Percentiles rank a stretch among this genome's conserved stretches.
Conservation (phyloP, 768 basidiomycete species). For the Phaeolepiota aurea region DNA sequence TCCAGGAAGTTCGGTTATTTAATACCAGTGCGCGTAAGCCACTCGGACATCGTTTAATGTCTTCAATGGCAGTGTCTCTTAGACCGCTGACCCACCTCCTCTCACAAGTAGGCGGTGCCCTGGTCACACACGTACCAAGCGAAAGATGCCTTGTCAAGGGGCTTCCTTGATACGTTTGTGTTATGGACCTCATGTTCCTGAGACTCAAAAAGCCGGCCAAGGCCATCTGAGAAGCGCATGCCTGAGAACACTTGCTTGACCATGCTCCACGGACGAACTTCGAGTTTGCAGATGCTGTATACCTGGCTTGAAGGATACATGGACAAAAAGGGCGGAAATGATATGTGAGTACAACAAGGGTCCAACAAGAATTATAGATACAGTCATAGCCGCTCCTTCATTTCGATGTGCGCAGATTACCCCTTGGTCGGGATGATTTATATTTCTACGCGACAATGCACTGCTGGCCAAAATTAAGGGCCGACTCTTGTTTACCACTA, state of each 20-base stretch:
- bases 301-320: too few species aligned
- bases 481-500: constrained; percentile 18
- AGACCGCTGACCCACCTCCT: neutral
- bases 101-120: neutral
- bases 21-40: too few species aligned
- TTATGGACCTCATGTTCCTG: neutral
- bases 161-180: neutral
- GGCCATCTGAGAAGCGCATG: neutral
- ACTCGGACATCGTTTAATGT: too few species aligned
- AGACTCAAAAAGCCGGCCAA: neutral
- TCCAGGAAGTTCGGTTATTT: too few species aligned
- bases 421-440: neutral
- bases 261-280: neutral
- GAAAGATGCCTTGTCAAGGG: neutral
- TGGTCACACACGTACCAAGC: neutral
- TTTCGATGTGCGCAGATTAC: neutral
- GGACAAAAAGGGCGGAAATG: too few species aligned
- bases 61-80: too few species aligned
- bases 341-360: neutral
- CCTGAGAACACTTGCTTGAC: neutral
- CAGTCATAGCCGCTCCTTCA: neutral
- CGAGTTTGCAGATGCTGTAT: too few species aligned
- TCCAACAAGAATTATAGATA: neutral
- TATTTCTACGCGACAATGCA: neutral
- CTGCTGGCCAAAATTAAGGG: neutral